phyloP scores from a whole-genome alignment of 176 grass and related monocot species.

The Puccinellia tenuiflora region DNA sequence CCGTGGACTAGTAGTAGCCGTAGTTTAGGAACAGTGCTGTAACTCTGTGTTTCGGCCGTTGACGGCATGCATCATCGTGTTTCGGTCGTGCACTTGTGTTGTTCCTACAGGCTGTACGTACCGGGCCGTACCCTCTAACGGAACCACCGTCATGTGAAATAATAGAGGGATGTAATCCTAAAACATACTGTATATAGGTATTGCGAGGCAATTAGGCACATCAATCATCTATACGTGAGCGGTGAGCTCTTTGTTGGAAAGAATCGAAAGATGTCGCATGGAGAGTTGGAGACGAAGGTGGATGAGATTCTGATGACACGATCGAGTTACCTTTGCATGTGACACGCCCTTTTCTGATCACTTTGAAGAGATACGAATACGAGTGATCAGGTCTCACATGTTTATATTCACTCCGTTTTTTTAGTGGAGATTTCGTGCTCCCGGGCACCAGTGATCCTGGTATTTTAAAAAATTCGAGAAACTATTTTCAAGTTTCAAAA shows the following conservation, averaged over 20 bases:
- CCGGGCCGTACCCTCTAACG: background rate
- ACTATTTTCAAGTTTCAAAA: too few relatives aligned
- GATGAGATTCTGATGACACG: background rate
- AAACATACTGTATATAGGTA: too few relatives aligned
- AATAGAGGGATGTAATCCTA: too few relatives aligned
- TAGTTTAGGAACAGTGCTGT: background rate
- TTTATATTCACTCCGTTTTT: background rate
- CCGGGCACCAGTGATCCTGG: too few relatives aligned
- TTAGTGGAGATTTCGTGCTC: too few relatives aligned
- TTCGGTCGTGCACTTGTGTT: background rate
- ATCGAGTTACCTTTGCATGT: background rate
- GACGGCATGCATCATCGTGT: background rate
- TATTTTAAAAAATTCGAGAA: too few relatives aligned
- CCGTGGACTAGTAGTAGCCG: too few relatives aligned
- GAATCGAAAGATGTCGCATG: too few relatives aligned
- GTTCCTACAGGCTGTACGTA: background rate
- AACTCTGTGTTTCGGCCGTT: background rate
- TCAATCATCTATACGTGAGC: too few relatives aligned
- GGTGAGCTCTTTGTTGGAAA: too few relatives aligned
- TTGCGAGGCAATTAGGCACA: background rate
- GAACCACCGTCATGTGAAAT: constrained; percentile 19
- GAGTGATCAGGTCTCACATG: background rate
- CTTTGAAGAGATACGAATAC: background rate
- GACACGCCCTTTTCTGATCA: background rate
- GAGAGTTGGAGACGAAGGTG: background rate